Base-by-base conservation (phyloP, 1,284 basidiomycete genomes). In the Ganoderma lucidum region DNA sequence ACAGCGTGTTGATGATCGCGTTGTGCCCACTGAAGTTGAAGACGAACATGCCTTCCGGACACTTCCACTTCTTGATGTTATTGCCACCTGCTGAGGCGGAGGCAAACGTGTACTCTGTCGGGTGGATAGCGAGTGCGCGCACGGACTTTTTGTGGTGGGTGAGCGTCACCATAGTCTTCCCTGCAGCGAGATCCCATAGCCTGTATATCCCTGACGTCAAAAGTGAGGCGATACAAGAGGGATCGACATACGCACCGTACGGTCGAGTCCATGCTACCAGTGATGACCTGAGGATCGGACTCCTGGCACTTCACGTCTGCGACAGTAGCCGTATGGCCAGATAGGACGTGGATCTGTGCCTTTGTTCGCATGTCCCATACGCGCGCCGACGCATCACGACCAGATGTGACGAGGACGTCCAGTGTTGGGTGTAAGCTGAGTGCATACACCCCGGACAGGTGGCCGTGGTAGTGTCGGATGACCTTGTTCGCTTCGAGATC, bases 21-120 rank as follows among this genome's bases (percentile, higher is more conserved):
- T 98, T 96, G 80, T 99, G 97, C 0, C 97, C 96, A 65, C 90
- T 88, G 81, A 99, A 98, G 84, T 98, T 98, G 86, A 93, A 94
- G 9, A 99, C 96, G 75, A 99, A 97, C 1, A 89, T 84, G 53
- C 98, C 98, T 73, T 99, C 96, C 14, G 97, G 97, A 77, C 95
- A 99, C 78, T 97, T 97, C 97, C 97, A 99, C 80, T 98, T 98
- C 81, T 99, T 99, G 84, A 99, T 98, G 81, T 99, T 99, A 84
- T 98, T 98, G 0, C 96, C 96, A 15, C 97, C 97, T 0, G 97
- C 93, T 9, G 95, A 96, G 55, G 95, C 97, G 1, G 94, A 94
- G 6, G 96, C 97, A 77, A 99, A 99, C 51, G 92, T 93, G 83
- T 96, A 99, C 78, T 99, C 97, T 10, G 94, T 96, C 0, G 97